These are phyloP conservation scores for Rhynchosporium agropyri DNA, from an alignment of 2,329 filamentous ascomycete species.

Conservation along the genomic window DNA sequence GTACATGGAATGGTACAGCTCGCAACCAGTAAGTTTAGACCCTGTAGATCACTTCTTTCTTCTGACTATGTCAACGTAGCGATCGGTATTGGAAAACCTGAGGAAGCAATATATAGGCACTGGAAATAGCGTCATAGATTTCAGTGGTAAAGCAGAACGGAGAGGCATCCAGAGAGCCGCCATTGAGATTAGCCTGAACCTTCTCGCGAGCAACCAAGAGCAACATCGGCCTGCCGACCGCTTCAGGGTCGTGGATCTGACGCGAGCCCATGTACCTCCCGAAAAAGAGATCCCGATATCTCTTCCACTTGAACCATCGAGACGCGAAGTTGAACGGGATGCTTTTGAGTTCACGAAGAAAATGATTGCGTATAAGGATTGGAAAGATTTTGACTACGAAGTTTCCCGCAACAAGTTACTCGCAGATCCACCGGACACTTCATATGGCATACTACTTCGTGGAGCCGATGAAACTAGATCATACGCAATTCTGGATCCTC, in stretches of 20 bases:
- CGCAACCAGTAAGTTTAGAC: slow-evolving; percentile 12
- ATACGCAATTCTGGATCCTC: slow-evolving; percentile 21
- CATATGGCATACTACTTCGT: not conserved
- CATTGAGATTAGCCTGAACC: slow-evolving; percentile 37
- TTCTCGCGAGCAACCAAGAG: slow-evolving; percentile 38
- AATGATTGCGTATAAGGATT: slow-evolving; percentile 27
- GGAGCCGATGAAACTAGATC: not conserved
- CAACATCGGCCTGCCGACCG: slow-evolving; percentile 37
- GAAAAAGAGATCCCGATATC: slow-evolving; percentile 32
- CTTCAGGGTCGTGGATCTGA: slow-evolving; percentile 33
- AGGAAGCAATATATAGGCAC: not conserved
- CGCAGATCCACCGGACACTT: not conserved
- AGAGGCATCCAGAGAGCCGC: slow-evolving; percentile 38
- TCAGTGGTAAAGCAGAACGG: slow-evolving; percentile 35
- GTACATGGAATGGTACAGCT: slow-evolving; percentile 17
- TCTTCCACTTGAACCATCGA: slow-evolving; percentile 32
- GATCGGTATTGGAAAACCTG: slow-evolving; percentile 1
- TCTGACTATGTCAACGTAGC: not conserved
- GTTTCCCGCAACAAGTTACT: slow-evolving; percentile 19
- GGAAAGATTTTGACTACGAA: slow-evolving; percentile 33
- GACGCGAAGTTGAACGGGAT: slow-evolving; percentile 36
- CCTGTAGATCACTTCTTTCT: not conserved
- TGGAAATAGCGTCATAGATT: slow-evolving; percentile 24
- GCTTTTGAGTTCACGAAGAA: slow-evolving; percentile 36
- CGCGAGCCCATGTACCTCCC: slow-evolving; percentile 13